phyloP scores from a whole-genome alignment of 345 rosid species.

The Euclidium syriacum region DNA sequence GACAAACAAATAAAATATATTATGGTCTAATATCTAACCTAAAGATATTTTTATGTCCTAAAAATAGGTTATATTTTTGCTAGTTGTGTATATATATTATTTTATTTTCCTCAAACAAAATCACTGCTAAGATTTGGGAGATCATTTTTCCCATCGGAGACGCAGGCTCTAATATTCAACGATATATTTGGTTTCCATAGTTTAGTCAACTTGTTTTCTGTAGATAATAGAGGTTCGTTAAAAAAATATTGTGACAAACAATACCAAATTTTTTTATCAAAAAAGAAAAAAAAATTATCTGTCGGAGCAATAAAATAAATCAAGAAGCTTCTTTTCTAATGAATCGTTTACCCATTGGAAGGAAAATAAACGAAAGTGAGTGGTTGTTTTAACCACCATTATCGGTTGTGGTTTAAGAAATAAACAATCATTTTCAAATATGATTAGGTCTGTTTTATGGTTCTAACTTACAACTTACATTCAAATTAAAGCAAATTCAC shows the following conservation, averaged over 20 bases:
- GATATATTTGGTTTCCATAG: not conserved
- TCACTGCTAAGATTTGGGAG: slow-evolving; percentile 12
- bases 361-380: slow-evolving; percentile 22
- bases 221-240: slow-evolving; percentile 23
- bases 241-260: slow-evolving; percentile 24
- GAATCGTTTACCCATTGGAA: slow-evolving; percentile 8
- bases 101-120: not conserved
- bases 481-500: slow-evolving; percentile 27
- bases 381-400: slow-evolving; percentile 33
- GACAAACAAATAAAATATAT: not conserved
- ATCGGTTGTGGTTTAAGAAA: slow-evolving; percentile 13
- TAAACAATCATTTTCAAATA: slow-evolving; percentile 23
- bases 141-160: not conserved
- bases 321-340: slow-evolving; percentile 17
- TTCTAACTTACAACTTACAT: slow-evolving; percentile 33
- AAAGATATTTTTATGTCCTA: not conserved
- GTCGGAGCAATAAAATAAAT: slow-evolving; percentile 10
- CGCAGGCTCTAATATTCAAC: not conserved
- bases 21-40: not conserved
- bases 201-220: slow-evolving; percentile 23
- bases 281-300: slow-evolving; percentile 15
- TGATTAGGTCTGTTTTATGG: slow-evolving; percentile 32
- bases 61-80: not conserved
- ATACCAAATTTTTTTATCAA: no score
- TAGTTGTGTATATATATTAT: slow-evolving; percentile 1